These are phyloP conservation scores for Paracorniculantispora psalliotae DNA, from an alignment of 2,329 filamentous ascomycete genomes.

Conservation along the genomic window DNA sequence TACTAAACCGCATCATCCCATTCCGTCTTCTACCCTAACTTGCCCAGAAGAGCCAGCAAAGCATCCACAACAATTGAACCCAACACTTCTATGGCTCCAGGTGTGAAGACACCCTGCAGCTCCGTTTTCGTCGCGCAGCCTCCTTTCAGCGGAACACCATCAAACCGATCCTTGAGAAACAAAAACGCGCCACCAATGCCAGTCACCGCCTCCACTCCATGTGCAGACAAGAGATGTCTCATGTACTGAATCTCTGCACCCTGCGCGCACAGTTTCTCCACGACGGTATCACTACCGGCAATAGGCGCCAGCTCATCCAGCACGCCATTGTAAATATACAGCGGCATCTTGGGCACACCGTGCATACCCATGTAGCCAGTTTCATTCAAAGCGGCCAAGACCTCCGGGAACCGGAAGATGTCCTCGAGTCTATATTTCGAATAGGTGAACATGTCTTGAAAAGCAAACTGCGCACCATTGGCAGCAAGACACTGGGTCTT, in stretches of 20 bases:
- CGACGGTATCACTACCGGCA: not conserved
- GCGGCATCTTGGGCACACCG: not conserved
- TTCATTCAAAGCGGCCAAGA: not conserved
- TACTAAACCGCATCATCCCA: too few species aligned
- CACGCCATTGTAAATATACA: not conserved
- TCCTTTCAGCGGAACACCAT: not conserved
- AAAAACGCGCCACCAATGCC: not conserved
- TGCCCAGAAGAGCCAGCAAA: not conserved
- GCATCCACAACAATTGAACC: not conserved
- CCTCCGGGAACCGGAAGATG: not conserved
- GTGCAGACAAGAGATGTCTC: not conserved
- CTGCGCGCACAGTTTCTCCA: not conserved
- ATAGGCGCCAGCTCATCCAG: not conserved
- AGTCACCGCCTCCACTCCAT: not conserved
- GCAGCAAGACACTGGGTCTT: not conserved
- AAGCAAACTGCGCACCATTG: not conserved
- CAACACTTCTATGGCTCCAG: not conserved
- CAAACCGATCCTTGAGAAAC: not conserved
- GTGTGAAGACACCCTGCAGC: not conserved
- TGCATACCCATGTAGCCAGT: not conserved
- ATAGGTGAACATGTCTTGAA: conserved; percentile 2
- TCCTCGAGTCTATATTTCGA: conserved; percentile 1
- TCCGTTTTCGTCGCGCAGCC: not conserved
- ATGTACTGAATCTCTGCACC: not conserved
- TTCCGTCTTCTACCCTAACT: not conserved